These are phyloP conservation scores for Lichtheimia ramosa DNA, from an alignment of 371 early-diverging fungal species.

Conservation along the genomic window DNA sequence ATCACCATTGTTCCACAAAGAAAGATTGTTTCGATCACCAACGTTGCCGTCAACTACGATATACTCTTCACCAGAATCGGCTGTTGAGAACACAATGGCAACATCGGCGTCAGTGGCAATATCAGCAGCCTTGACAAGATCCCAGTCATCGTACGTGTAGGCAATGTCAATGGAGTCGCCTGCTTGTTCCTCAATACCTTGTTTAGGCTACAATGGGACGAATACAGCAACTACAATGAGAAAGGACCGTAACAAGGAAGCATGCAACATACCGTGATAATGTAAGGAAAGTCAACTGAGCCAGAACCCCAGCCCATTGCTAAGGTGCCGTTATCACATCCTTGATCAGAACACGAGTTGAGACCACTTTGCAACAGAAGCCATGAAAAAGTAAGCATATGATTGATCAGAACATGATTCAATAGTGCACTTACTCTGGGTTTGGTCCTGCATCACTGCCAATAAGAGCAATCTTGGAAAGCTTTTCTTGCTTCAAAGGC, in stretches of 20 bases:
- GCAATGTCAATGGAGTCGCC: slow-evolving; percentile 27
- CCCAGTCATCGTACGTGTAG: slow-evolving; percentile 16
- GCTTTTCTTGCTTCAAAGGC: slow-evolving; percentile 24
- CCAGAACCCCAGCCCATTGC: slow-evolving; percentile 71
- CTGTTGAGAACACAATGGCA: slow-evolving; percentile 58
- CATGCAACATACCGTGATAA: slow-evolving; percentile 39
- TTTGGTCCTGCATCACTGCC: slow-evolving; percentile 49
- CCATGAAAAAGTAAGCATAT: background rate
- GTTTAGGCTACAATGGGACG: slow-evolving; percentile 12
- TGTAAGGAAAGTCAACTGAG: slow-evolving; percentile 55
- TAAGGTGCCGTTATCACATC: slow-evolving; percentile 45
- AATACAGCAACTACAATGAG: background rate
- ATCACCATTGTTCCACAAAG: slow-evolving; percentile 62
- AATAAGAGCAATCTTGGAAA: slow-evolving; percentile 43
- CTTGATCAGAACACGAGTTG: slow-evolving; percentile 23
- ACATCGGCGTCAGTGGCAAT: slow-evolving; percentile 46
- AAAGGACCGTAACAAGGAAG: background rate
- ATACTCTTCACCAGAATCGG: slow-evolving; percentile 61
- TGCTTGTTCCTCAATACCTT: slow-evolving; percentile 44
- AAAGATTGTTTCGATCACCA: slow-evolving; percentile 61
- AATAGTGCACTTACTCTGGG: slow-evolving; percentile 20
- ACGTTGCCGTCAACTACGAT: slow-evolving; percentile 35
- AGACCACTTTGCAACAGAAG: slow-evolving; percentile 10
- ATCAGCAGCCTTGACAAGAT: slow-evolving; percentile 28
- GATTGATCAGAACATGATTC: background rate